Evolutionary conservation across 1,284 basidiomycete genomes (phyloP), one percentile per base, ranked within the genome.

Genomic region (Quambalaria eucalypti): DNA sequence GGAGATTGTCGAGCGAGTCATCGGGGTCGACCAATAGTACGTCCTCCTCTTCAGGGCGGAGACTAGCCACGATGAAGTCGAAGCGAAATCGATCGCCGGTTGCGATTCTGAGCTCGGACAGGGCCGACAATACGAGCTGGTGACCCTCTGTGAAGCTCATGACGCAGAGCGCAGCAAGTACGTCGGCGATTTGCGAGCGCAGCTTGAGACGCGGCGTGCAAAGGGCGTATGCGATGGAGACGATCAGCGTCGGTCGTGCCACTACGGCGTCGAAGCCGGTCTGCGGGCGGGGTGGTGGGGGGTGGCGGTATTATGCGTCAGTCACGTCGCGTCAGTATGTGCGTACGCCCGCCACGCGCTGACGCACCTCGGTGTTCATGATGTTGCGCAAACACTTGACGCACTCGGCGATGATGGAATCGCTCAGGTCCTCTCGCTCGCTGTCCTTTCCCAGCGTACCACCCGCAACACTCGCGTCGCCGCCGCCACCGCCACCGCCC

Each of bases 331-430:
- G n/a, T n/a, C n/a, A n/a, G n/a, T n/a, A n/a, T n/a, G n/a, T n/a
- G n/a, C n/a, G n/a, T n/a, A n/a, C n/a, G n/a, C n/a, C n/a, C n/a
- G n/a, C n/a, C n/a, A n/a, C n/a, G n/a, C n/a, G n/a, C n/a, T n/a
- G n/a, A n/a, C n/a, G n/a, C 47, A 88, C 88, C 77, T 88, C 84
- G 1, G 87, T 90, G 69, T 93, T 93, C 65, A 91, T 79, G 9
- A 93, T 77, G 0, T 87, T 86, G 33, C 89, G 80, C 30, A 93
- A 76, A 71, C 87, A 90, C 72, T 86, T 88, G 64, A 90, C 80
- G 14, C 55, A 63, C 46, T 69, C 67, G n/a, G 56, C 54, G 44
- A 69, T 36, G 36, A 69, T 56, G 29, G 55, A 56, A 39, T 69
- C 67, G 14, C 61, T 61, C 61, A 69, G 65, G 25, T 69, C 67